Base-by-base conservation (phyloP, 2,329 filamentous ascomycete genomes). In the Ophiostoma australiae region DNA sequence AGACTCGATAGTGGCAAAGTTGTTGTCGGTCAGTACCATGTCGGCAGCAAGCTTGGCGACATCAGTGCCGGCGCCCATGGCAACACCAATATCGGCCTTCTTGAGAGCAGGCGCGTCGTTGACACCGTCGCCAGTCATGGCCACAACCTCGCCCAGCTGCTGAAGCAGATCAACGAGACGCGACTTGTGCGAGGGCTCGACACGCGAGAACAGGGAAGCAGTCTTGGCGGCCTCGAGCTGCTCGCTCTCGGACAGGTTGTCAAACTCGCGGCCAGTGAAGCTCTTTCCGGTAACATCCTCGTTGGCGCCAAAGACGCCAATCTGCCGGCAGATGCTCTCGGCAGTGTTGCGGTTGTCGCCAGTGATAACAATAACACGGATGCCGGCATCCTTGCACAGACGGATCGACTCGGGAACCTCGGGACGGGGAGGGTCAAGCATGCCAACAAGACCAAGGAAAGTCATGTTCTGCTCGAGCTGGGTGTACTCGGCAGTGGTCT, bases 61-160 rank as follows among this genome's bases (percentile, higher is more conserved):
- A 79, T 99, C 95, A 35, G 95, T 99, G 78, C 95, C 95, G 71
- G 93, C 95, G 69, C 95, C 96, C 95, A 99, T 99, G 72, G 95
- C 96, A 73, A 99, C 93, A 82, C 95, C 95, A 82, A 99, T 99
- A 78, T 99, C 95, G 52, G 95, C 92, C 84, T 97, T 98, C 87
- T 99, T 99, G 77, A 99, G 85, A 20, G 95, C 95, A 67, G 95
- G 95, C 4, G 95, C 95, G 80, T 99, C 95, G 78, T 99, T 99
- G 80, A 99, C 95, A 81, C 95, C 95, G 78, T 99, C 95, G 77
- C 95, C 95, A 75, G 95, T 99, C 95, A 99, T 99, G 75, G 95
- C 95, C 74, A 99, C 96, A 63, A 99, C 95, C 79, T 99, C 93
- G 73, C 92, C 92, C 69, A 92, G 85, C 72, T 92, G 93, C 80